A percentile compares a stretch with the other conserved stretches of the same genome.
phyloP scores from a whole-genome alignment of 2,329 filamentous ascomycete species.

The Calonectria crousiana region DNA sequence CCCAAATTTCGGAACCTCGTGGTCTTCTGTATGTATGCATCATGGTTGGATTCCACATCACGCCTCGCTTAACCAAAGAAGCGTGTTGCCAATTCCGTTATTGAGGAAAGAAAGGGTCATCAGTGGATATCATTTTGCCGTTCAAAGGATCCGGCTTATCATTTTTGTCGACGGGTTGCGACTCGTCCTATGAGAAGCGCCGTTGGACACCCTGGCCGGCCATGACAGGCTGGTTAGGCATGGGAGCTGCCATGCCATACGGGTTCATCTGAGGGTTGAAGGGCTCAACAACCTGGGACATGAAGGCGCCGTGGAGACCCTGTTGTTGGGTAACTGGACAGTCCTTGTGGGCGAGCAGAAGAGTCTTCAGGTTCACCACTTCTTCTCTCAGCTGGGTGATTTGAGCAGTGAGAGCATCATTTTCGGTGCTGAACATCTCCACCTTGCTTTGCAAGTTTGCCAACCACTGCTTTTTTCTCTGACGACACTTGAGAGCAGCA shows the following conservation, averaged over 20 bases:
- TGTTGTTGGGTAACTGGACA: conserved; percentile 93
- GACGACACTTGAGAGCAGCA: conserved; percentile 94
- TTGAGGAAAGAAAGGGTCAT: conserved; percentile 40
- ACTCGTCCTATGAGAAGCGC: conserved; percentile 65
- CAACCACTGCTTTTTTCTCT: conserved; percentile 99
- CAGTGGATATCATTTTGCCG: conserved; percentile 22
- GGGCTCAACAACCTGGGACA: conserved; percentile 68
- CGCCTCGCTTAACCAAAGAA: not conserved
- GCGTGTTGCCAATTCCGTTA: conserved; percentile 18
- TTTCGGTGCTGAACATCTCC: conserved; percentile 91
- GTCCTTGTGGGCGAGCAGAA: conserved; percentile 94
- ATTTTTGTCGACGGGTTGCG: conserved; percentile 17
- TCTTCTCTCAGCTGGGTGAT: conserved; percentile 90
- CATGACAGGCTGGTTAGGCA: conserved; percentile 66
- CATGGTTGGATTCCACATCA: conserved; percentile 23
- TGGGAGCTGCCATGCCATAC: conserved; percentile 68
- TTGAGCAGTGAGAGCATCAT: conserved; percentile 86
- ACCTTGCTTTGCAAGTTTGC: conserved; percentile 95
- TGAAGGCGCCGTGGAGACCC: conserved; percentile 67
- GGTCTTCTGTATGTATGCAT: conserved; percentile 39
- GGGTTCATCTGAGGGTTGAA: conserved; percentile 70
- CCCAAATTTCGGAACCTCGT: conserved; percentile 26
- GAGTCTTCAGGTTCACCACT: conserved; percentile 92
- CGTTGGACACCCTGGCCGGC: conserved; percentile 67
- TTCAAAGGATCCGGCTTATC: not conserved